Evolutionary conservation across 179 eudicot species (phyloP).

Genomic region (Silene vulgaris): DNA sequence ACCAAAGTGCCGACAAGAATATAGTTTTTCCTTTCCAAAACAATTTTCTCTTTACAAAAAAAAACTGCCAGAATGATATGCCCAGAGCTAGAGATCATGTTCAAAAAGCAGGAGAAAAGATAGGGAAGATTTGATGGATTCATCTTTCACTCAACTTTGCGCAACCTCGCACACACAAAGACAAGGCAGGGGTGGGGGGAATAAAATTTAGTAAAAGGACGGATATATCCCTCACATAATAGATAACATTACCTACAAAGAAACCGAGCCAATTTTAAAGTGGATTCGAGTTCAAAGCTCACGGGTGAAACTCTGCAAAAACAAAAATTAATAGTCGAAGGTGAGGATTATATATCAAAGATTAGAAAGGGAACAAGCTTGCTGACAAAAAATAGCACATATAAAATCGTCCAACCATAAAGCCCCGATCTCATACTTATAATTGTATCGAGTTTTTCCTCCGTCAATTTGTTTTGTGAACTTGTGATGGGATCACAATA

Average conservation of each 20-base stretch:
- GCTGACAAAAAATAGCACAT: neutral
- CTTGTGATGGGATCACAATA: no score
- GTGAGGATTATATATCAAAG: slow-evolving; percentile 20
- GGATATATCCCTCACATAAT: neutral
- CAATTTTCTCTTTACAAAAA: neutral
- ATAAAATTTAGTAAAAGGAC: neutral
- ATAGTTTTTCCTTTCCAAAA: no score
- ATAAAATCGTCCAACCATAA: neutral
- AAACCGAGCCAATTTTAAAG: slow-evolving; percentile 86
- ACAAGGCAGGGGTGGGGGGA: neutral
- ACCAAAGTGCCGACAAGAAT: no score
- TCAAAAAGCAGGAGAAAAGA: neutral
- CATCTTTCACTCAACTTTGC: neutral
- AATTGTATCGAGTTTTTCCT: neutral
- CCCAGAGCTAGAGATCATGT: neutral
- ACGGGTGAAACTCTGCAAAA: slow-evolving; percentile 88
- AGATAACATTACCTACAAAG: slow-evolving; percentile 68
- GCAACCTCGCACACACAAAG: no score
- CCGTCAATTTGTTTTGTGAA: no score
- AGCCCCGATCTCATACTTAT: neutral
- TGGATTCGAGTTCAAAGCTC: slow-evolving; percentile 98
- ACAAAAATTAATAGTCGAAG: neutral
- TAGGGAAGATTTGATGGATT: neutral
- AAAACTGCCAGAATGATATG: neutral
- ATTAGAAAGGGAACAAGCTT: neutral